A percentile compares a stretch with the other conserved stretches of the same genome.
These are phyloP conservation scores for Stachybotrys echinatus DNA, from an alignment of 2,329 filamentous ascomycete genomes.

Conservation along the genomic window DNA sequence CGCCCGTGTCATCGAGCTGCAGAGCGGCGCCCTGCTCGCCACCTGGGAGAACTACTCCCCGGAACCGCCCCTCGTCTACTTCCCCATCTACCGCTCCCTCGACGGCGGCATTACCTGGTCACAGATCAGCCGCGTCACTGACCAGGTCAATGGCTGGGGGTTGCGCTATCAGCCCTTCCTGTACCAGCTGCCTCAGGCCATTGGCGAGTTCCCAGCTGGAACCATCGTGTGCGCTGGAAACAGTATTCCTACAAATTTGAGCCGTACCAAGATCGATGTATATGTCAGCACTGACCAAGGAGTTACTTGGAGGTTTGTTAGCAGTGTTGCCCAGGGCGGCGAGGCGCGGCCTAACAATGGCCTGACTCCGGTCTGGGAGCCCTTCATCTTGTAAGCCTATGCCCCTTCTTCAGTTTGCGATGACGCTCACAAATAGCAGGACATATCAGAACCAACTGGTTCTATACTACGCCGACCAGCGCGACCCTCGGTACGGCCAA, in stretches of 20 bases:
- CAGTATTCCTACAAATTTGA: no score
- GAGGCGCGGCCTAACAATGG: no score
- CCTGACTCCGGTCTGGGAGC: no score
- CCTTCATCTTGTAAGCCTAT: no score
- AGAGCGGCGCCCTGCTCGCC: conserved; percentile 40
- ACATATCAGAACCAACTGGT: conserved; percentile 5
- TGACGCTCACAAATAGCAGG: neutral
- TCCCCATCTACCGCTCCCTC: conserved; percentile 48
- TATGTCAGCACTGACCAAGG: no score
- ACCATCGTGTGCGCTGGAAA: no score
- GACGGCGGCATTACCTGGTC: conserved; percentile 56
- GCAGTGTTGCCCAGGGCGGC: no score
- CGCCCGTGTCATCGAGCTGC: conserved; percentile 36
- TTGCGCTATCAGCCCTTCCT: conserved; percentile 65
- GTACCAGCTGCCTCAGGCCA: conserved; percentile 52
- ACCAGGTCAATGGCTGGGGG: conserved; percentile 60
- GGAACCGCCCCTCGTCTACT: conserved; percentile 48
- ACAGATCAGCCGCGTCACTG: conserved; percentile 56
- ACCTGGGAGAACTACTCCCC: conserved; percentile 55
- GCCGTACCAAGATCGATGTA: no score
- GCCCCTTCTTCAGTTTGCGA: conserved; percentile 35
- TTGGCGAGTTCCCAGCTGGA: no score
- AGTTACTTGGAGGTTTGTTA: no score
- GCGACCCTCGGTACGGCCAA: conserved; percentile 5
- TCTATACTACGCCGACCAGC: conserved; percentile 9